Evolutionary conservation across 1,284 basidiomycete genomes (phyloP), one percentile per base, ranked within the genome.

Genomic region (Ganoderma sp.): DNA sequence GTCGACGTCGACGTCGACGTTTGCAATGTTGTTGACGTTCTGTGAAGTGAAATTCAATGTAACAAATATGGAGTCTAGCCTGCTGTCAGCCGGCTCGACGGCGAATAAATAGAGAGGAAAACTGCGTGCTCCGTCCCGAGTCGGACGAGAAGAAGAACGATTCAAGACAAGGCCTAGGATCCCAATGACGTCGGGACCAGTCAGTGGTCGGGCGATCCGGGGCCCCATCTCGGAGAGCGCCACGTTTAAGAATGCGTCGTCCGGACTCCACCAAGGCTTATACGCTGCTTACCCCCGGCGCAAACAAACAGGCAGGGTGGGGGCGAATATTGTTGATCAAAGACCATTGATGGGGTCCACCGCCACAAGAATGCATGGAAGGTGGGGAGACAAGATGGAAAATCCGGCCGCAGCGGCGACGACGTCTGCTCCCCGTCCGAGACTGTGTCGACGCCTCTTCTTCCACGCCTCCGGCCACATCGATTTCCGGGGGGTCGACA

Each of bases 291-390:
- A 28, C 22, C 22, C 22, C 48, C 14, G 28, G 48, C 25, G 17
- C 56, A 34, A 57, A 57, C 34, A 57, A 62, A 17, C 43, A 34
- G 25, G 42, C 15, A 14, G 14, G 48, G 25, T 2, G 25, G 25
- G 25, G 25, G 2, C 25, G 22, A 25, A 52, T 25, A 25, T 28
- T 52, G 48, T 52, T 25, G 48, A 52, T 52, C 48, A 25, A 14
- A 52, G 48, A 52, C 22, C 4, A n/a, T 39, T 63, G 61, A 63
- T 63, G 61, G 60, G 19, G 57, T 9, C 22, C 28, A 41, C 61
- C 42, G 63, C 63, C 67, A 67, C 67, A 64, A 63, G 19, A 64
- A 64, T 67, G 67, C 62, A 64, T 14, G 42, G 37, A 61, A 28
- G 60, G 37, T 15, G 34, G 15, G 39, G 32, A 63, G 37, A 32